Evolutionary conservation across 202 grass and related monocot species (phyloP), one percentile per base, ranked within the genome.

Genomic region (Carex sylvatica): DNA sequence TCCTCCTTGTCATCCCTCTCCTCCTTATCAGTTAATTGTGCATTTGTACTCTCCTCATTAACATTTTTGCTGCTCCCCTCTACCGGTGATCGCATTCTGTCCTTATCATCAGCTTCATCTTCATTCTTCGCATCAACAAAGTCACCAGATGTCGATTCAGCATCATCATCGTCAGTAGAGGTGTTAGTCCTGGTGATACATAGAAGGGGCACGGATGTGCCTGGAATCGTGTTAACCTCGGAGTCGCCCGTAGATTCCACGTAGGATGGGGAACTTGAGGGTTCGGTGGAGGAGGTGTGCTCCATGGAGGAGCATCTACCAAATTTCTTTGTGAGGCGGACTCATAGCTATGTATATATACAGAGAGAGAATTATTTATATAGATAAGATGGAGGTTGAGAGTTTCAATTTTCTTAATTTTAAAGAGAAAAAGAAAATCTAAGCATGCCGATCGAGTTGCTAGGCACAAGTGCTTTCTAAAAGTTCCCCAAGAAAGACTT

Each of bases 201-300:
- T 20, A 44, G 38, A 1, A 16, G 3, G 31, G 51, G 5, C 16
- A 53, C 7, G 26, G 18, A 4, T 72, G 68, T 71, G 19, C 49
- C 20, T 23, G 69, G n/a, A 68, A 65, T 40, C 19, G 47, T 61
- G 30, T 80, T 31, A 4, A 66, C 64, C 74, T 90, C 88, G 0
- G 88, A 90, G 33, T 90, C 88, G 12, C 85, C 88, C 1, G 83
- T 79, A 85, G 31, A 54, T 88, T 88, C 86, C 24, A 19, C 3
- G 9, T 40, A 52, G 75, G 53, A 79, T 61, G 12, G 2, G n/a
- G 53, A 61, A 61, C 12, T 60, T n/a, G 26, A 36, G 3, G 53
- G 31, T 36, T 58, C 26, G 0, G 7, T 20, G 20, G n/a, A 12
- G 42, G 42, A 51, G 69, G 40, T 73, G 40, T 73, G 69, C 69